Conservation (phyloP, 202 grass and related monocot species). For the Hordeum pubiflorum region DNA sequence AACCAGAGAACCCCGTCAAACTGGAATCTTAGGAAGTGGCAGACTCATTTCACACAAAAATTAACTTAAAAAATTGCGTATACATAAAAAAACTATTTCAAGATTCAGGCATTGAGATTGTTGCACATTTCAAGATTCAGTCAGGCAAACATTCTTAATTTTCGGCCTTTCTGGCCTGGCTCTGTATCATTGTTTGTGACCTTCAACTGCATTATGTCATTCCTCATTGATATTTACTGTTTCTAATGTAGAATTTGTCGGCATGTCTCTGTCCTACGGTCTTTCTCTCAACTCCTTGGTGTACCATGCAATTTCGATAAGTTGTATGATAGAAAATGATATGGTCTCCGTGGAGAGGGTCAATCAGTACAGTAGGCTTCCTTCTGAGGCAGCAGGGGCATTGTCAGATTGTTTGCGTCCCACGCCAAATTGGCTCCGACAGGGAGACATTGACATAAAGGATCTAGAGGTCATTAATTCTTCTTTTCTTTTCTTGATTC, state of each 20-base stretch:
- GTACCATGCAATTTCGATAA: constrained; percentile 35
- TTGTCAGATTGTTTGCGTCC: not conserved
- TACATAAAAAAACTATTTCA: too few relatives aligned
- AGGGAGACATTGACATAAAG: not conserved
- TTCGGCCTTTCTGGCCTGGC: not conserved
- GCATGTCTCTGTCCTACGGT: constrained; percentile 58
- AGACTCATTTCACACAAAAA: too few relatives aligned
- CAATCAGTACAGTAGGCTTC: constrained; percentile 54
- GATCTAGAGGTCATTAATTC: not conserved
- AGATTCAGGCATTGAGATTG: too few relatives aligned
- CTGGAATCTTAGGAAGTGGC: too few relatives aligned
- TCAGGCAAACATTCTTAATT: not conserved
- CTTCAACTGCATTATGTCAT: not conserved
- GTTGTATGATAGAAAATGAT: constrained; percentile 49
- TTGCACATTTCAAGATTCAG: too few relatives aligned
- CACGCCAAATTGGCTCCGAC: not conserved
- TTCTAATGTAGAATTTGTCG: constrained; percentile 45
- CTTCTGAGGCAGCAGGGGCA: constrained; percentile 14
- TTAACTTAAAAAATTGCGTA: too few relatives aligned
- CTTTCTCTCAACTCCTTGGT: constrained; percentile 49
- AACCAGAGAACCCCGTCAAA: too few relatives aligned
- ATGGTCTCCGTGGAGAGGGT: constrained; percentile 68
- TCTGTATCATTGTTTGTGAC: not conserved
- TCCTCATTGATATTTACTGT: not conserved
- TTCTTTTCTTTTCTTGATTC: not conserved